phyloP scores from a whole-genome alignment of 2,329 filamentous ascomycete genomes.

The Aspergillus candidus region DNA sequence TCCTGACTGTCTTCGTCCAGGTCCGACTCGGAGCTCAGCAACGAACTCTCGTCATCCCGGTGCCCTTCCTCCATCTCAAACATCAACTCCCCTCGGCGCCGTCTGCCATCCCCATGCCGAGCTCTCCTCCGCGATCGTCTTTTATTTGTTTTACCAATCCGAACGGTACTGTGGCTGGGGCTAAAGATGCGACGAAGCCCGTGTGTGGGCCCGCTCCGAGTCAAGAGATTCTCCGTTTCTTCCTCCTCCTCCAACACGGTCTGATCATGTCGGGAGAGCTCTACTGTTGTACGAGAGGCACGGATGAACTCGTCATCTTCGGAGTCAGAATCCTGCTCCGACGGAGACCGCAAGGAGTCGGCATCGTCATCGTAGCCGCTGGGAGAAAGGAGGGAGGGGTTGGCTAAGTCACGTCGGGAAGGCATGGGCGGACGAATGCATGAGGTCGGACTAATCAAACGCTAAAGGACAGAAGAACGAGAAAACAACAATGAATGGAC shows the following conservation, averaged over 20 bases:
- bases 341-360: slow-evolving; percentile 55
- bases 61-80: slow-evolving; percentile 82
- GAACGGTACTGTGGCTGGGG: slow-evolving; percentile 42
- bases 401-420: slow-evolving; percentile 20
- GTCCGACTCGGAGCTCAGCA: slow-evolving; percentile 54
- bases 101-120: slow-evolving; percentile 40
- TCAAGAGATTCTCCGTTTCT: slow-evolving; percentile 46
- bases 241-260: slow-evolving; percentile 71
- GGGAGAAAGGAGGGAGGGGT: slow-evolving; percentile 55
- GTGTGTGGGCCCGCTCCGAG: slow-evolving; percentile 32
- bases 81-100: slow-evolving; percentile 62
- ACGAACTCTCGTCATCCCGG: slow-evolving; percentile 57
- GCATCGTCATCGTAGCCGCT: slow-evolving; percentile 63
- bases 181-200: slow-evolving; percentile 38
- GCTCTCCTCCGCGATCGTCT: slow-evolving; percentile 46
- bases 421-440: slow-evolving; percentile 15
- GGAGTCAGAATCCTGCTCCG: slow-evolving; percentile 68
- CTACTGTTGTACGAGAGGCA: slow-evolving; percentile 61
- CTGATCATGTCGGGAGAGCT: slow-evolving; percentile 63
- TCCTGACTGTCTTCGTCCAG: slow-evolving; percentile 40
- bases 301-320: slow-evolving; percentile 66
- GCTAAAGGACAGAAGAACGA: neutral
- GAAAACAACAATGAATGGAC: neutral
- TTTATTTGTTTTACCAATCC: slow-evolving; percentile 48
- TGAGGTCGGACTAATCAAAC: slow-evolving; percentile 4